Percentiles rank a stretch among this genome's conserved stretches.
Conservation (phyloP, 257 asterid species). For the Solanum chiquidenum region DNA sequence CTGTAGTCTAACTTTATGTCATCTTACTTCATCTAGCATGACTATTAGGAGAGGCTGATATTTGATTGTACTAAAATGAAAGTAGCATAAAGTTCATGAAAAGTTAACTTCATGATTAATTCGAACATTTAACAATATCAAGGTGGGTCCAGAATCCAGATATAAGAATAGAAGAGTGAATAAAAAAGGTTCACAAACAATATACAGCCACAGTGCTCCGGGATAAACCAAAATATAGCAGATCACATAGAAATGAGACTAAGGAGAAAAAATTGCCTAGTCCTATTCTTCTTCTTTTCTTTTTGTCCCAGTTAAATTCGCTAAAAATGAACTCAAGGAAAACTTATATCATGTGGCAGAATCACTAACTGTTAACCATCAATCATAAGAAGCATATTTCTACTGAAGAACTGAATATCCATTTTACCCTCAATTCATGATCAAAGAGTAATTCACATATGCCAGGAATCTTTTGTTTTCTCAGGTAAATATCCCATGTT, state of each 20-base stretch:
- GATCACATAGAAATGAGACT: background rate
- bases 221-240: background rate
- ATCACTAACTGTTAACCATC: background rate
- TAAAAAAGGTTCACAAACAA: background rate
- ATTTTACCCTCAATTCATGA: background rate
- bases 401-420: background rate
- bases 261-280: background rate
- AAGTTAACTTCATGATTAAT: background rate
- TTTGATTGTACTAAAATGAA: background rate
- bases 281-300: background rate
- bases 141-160: background rate
- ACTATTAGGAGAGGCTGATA: background rate
- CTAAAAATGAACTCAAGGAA: background rate
- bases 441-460: background rate
- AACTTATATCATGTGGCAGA: background rate
- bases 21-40: background rate
- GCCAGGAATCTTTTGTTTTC: background rate
- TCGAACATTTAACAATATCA: background rate
- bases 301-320: background rate
- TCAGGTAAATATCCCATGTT: too few species aligned
- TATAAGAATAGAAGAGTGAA: background rate
- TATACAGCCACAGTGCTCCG: background rate
- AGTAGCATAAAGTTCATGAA: background rate
- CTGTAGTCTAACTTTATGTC: too few species aligned
- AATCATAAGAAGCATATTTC: background rate